Conservation (phyloP, 2,329 filamentous ascomycete species). For the Stagonosporopsis cucurbitacearum region DNA sequence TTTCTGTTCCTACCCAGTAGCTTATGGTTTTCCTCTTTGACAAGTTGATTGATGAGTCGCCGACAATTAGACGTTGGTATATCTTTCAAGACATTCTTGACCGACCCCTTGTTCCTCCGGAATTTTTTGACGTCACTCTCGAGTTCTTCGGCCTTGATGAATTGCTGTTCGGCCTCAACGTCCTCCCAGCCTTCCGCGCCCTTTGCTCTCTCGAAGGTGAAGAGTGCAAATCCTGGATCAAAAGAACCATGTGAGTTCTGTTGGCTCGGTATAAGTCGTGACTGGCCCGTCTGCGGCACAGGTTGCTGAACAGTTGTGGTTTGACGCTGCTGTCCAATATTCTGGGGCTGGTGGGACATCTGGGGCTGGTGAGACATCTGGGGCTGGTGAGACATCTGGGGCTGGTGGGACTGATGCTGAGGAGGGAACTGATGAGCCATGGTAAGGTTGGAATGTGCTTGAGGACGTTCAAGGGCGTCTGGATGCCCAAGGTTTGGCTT, state of each 20-base stretch:
- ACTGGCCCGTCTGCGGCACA: constrained; percentile 10
- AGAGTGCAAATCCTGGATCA: constrained; percentile 34
- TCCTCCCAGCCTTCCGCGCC: constrained; percentile 35
- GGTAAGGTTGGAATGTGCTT: no score
- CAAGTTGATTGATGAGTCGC: constrained; percentile 34
- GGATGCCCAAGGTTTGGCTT: not conserved
- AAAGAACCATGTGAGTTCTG: constrained; percentile 14
- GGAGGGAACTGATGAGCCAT: constrained; percentile 23
- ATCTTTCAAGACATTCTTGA: constrained; percentile 30
- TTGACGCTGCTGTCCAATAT: constrained; percentile 29
- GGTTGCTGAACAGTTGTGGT: constrained; percentile 18
- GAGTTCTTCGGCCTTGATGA: constrained; percentile 31
- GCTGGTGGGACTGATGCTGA: constrained; percentile 18
- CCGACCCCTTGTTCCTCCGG: constrained; percentile 24
- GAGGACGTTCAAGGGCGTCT: not conserved
- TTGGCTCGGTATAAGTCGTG: constrained; percentile 19
- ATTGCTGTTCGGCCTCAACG: constrained; percentile 31
- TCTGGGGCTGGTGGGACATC: constrained; percentile 24
- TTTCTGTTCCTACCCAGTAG: constrained; percentile 31
- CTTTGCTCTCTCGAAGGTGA: constrained; percentile 34
- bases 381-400: constrained; percentile 18
- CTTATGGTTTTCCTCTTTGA: constrained; percentile 34
- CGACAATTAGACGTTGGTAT: constrained; percentile 37
- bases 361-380: constrained; percentile 19
- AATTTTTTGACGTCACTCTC: constrained; percentile 32